Percentiles rank a stretch among this genome's conserved stretches.
Evolutionary conservation across 2,329 filamentous ascomycete species (phyloP).

Genomic region (Aspergillus tubingensis): DNA sequence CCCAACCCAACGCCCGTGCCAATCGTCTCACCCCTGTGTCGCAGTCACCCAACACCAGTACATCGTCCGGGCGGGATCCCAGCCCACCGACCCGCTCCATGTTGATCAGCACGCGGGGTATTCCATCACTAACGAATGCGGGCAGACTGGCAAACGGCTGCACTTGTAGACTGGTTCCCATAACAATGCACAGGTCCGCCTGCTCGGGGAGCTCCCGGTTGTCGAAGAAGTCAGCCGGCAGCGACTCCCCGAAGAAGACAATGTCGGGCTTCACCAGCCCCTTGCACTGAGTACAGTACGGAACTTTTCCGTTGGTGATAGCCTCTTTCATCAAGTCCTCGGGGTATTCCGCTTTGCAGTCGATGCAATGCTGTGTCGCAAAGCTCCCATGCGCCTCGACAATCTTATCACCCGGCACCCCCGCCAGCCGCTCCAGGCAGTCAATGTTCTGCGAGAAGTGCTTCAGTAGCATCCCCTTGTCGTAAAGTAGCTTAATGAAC

Average conservation of each 20-base stretch:
- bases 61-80: conserved; percentile 78
- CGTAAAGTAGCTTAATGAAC: conserved; percentile 79
- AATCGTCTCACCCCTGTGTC: conserved; percentile 78
- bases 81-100: conserved; percentile 78
- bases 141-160: conserved; percentile 88
- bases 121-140: conserved; percentile 58
- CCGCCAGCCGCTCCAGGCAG: conserved; percentile 84
- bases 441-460: conserved; percentile 98
- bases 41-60: conserved; percentile 78
- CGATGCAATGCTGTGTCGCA: conserved; percentile 85
- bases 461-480: conserved; percentile 76
- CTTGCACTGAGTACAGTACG: conserved; percentile 68
- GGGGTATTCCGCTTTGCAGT: conserved; percentile 74
- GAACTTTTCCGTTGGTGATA: conserved; percentile 68
- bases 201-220: conserved; percentile 57
- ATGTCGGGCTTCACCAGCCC: conserved; percentile 92
- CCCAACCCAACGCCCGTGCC: conserved; percentile 80
- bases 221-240: conserved; percentile 67
- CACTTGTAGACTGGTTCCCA: conserved; percentile 86
- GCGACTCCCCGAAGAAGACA: conserved; percentile 83
- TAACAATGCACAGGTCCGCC: conserved; percentile 78
- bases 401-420: conserved; percentile 77
- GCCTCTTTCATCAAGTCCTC: conserved; percentile 72
- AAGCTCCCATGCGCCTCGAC: conserved; percentile 96
- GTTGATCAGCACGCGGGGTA: conserved; percentile 84